phyloP scores from a whole-genome alignment of 192 early-diverging fungal species.

The Coemansia erecta region DNA sequence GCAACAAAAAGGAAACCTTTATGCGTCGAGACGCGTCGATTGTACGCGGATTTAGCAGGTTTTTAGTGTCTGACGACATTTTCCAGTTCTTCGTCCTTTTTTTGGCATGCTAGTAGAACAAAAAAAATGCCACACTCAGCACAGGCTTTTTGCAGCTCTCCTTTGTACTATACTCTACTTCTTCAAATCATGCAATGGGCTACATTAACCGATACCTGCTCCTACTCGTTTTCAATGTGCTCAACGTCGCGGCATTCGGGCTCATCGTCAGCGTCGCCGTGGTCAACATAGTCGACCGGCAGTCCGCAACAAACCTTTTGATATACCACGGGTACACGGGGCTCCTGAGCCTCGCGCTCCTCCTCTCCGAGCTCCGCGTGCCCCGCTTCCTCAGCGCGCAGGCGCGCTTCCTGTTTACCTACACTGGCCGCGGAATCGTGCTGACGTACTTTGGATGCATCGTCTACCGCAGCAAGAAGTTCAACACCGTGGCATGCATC shows the following conservation, averaged over 20 bases:
- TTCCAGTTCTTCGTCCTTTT: too few species aligned
- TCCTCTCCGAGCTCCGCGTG: conserved; percentile 54
- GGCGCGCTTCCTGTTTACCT: conserved; percentile 56
- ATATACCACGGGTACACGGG: conserved; percentile 56
- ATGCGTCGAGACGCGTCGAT: too few species aligned
- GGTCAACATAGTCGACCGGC: conserved; percentile 38
- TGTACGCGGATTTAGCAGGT: too few species aligned
- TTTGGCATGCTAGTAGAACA: too few species aligned
- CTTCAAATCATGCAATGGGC: conserved; percentile 34
- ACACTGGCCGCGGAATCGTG: conserved; percentile 58
- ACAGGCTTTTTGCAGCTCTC: too few species aligned
- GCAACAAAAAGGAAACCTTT: too few species aligned
- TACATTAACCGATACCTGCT: conserved; percentile 47
- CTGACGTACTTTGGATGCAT: conserved; percentile 63
- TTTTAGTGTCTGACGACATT: neutral
- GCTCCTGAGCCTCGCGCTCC: conserved; percentile 39
- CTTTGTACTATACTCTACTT: too few species aligned
- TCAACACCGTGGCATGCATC: conserved; percentile 55
- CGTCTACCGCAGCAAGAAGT: conserved; percentile 39
- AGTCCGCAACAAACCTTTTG: conserved; percentile 50
- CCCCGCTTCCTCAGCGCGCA: conserved; percentile 49
- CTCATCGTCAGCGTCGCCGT: conserved; percentile 42
- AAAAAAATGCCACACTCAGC: too few species aligned
- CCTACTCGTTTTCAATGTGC: conserved; percentile 47
- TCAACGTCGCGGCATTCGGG: conserved; percentile 46